phyloP scores from a whole-genome alignment of 768 basidiomycete genomes.

The Tephrocybe rancida region DNA sequence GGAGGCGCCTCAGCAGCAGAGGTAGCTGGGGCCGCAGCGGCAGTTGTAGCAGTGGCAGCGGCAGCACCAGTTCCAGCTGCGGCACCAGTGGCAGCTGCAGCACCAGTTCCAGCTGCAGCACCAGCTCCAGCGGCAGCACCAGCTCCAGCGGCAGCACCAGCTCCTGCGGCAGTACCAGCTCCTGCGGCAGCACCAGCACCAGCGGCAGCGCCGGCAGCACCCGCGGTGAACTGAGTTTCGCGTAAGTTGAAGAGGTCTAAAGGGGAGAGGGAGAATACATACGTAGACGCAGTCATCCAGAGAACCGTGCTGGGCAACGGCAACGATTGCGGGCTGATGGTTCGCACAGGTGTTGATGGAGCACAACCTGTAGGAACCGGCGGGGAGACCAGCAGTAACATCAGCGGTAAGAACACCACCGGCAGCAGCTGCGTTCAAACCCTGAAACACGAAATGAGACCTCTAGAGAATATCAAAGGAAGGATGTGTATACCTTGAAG shows the following conservation, averaged over 20 bases:
- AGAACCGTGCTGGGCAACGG: constrained; percentile 62
- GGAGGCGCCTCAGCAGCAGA: constrained; percentile 13
- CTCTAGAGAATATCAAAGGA: not conserved
- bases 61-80: constrained; percentile 14
- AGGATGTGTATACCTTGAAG: constrained; percentile 40
- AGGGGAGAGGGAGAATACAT: constrained; percentile 4
- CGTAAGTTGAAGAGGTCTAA: constrained; percentile 5
- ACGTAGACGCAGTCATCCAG: constrained; percentile 66
- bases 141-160: constrained; percentile 15
- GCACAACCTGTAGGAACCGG: constrained; percentile 59
- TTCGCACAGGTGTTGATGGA: constrained; percentile 60
- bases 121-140: constrained; percentile 16
- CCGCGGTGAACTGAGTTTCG: constrained; percentile 33
- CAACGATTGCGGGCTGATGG: constrained; percentile 59
- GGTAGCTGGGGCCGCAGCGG: constrained; percentile 14
- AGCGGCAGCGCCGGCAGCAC: constrained; percentile 19
- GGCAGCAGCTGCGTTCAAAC: constrained; percentile 44
- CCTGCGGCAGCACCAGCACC: constrained; percentile 10
- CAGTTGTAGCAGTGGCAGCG: constrained; percentile 12
- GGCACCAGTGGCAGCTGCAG: constrained; percentile 10
- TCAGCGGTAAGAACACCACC: constrained; percentile 51
- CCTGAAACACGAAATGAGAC: constrained; percentile 45
- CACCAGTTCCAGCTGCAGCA: constrained; percentile 10
- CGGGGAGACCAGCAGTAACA: constrained; percentile 58
- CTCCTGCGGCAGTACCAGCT: constrained; percentile 8